phyloP scores from a whole-genome alignment of 2,329 filamentous ascomycete genomes.

The Botryotinia convoluta region DNA sequence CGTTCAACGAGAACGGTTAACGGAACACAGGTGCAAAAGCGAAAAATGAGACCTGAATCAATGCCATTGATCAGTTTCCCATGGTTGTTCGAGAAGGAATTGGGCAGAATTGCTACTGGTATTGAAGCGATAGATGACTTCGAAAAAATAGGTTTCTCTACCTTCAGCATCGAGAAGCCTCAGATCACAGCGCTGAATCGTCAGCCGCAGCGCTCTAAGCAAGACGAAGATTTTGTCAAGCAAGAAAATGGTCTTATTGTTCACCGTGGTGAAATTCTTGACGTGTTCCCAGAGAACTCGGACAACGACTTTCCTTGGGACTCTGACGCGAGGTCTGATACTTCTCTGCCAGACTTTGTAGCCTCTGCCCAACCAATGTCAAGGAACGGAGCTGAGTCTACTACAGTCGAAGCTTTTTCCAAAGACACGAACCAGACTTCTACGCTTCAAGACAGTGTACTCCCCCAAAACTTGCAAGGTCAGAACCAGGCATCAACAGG shows the following conservation, averaged over 20 bases:
- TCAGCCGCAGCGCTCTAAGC: background rate
- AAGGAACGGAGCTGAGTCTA: background rate
- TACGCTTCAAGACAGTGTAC: background rate
- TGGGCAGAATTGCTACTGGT: constrained; percentile 65
- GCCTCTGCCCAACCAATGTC: background rate
- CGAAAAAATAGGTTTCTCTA: constrained; percentile 28
- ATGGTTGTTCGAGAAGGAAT: constrained; percentile 77
- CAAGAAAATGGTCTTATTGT: constrained; percentile 35
- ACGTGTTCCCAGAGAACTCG: constrained; percentile 31
- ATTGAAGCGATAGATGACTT: constrained; percentile 29
- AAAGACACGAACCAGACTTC: background rate
- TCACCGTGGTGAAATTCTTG: constrained; percentile 38
- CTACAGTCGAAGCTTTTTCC: background rate
- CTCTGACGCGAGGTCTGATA: background rate
- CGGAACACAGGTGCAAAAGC: constrained; percentile 40
- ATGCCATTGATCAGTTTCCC: constrained; percentile 92
- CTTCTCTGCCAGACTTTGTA: background rate
- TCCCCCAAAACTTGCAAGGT: background rate
- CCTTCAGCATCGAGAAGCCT: constrained; percentile 22
- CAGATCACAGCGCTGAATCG: constrained; percentile 15
- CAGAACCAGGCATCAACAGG: background rate
- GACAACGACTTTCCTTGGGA: constrained; percentile 1
- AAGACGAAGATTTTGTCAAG: constrained; percentile 34
- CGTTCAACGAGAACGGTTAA: constrained; percentile 41
- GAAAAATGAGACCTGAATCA: constrained; percentile 44